Conservation (phyloP, 2,329 filamentous ascomycete species). For the Apiospora hydei region DNA sequence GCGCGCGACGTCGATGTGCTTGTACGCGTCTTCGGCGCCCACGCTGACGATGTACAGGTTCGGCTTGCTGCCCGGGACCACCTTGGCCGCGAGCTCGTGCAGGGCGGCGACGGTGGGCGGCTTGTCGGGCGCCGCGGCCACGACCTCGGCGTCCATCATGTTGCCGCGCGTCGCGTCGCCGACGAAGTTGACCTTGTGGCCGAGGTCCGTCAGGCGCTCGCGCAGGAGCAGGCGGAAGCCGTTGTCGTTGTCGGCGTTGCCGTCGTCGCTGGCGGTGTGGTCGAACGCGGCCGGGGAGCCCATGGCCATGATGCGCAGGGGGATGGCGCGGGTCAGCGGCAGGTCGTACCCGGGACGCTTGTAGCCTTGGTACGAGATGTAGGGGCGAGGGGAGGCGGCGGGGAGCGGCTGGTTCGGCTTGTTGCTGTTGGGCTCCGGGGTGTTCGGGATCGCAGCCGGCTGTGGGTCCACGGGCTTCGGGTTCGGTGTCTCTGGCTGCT, state of each 20-base stretch:
- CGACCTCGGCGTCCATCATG: conserved; percentile 45
- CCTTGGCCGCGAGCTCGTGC: conserved; percentile 38
- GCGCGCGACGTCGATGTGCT: conserved; percentile 42
- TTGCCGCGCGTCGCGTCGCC: conserved; percentile 43
- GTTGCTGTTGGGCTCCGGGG: neutral
- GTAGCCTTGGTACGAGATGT: conserved; percentile 22
- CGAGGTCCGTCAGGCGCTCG: conserved; percentile 42
- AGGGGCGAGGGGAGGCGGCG: neutral
- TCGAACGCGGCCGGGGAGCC: conserved; percentile 44
- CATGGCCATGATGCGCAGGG: conserved; percentile 43
- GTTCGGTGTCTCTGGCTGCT: neutral
- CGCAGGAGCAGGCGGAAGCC: conserved; percentile 45
- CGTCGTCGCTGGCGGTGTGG: conserved; percentile 34
- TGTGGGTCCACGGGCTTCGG: conserved; percentile 11
- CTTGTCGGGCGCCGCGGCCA: conserved; percentile 42
- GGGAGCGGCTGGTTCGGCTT: neutral
- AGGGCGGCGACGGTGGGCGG: conserved; percentile 37
- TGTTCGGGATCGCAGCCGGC: neutral
- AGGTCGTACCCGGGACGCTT: conserved; percentile 28
- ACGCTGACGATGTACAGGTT: conserved; percentile 46
- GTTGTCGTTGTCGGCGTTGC: conserved; percentile 35
- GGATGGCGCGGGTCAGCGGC: conserved; percentile 35
- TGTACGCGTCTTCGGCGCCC: conserved; percentile 46
- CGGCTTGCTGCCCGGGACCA: conserved; percentile 39
- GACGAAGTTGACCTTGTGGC: conserved; percentile 44